Evolutionary conservation across 176 grass and related monocot genomes (phyloP).

Genomic region (Zea luxurians): DNA sequence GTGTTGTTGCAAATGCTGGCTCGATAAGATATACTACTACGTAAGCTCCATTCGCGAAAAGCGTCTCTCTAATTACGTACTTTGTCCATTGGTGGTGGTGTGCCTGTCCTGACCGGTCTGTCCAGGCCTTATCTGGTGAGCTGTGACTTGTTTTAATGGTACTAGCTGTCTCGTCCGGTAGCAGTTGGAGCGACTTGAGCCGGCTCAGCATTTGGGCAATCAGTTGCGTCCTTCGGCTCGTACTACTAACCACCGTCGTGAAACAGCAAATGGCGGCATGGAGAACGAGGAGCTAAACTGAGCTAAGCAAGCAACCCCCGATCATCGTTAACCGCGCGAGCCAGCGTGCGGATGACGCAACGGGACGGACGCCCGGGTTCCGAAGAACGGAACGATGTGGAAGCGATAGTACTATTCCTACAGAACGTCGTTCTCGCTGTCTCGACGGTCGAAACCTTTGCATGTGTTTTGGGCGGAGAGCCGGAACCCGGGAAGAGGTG

Average conservation of each 20-base stretch:
- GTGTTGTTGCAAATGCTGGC: too few relatives aligned
- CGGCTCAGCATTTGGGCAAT: neutral
- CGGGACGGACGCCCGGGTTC: neutral
- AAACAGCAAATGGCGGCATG: neutral
- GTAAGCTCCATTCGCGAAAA: neutral
- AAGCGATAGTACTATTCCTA: neutral
- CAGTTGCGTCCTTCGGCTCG: slow-evolving; percentile 33
- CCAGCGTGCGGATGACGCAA: slow-evolving; percentile 39
- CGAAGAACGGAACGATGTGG: neutral
- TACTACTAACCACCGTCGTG: slow-evolving; percentile 24
- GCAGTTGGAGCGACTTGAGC: slow-evolving; percentile 27
- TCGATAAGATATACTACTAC: too few relatives aligned
- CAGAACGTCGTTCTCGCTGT: neutral
- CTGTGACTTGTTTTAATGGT: slow-evolving; percentile 40
- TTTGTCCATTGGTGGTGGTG: slow-evolving; percentile 11
- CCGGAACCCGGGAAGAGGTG: neutral
- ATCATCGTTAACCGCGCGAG: slow-evolving; percentile 27
- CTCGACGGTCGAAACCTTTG: slow-evolving; percentile 25
- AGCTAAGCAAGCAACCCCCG: neutral
- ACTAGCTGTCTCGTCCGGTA: slow-evolving; percentile 18
- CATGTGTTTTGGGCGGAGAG: slow-evolving; percentile 19
- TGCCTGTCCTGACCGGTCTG: slow-evolving; percentile 9
- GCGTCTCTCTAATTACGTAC: neutral
- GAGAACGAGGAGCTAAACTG: neutral
- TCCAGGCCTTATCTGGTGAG: slow-evolving; percentile 29